phyloP scores from a whole-genome alignment of 2,329 filamentous ascomycete genomes.

The Dissoconium aciculare region DNA sequence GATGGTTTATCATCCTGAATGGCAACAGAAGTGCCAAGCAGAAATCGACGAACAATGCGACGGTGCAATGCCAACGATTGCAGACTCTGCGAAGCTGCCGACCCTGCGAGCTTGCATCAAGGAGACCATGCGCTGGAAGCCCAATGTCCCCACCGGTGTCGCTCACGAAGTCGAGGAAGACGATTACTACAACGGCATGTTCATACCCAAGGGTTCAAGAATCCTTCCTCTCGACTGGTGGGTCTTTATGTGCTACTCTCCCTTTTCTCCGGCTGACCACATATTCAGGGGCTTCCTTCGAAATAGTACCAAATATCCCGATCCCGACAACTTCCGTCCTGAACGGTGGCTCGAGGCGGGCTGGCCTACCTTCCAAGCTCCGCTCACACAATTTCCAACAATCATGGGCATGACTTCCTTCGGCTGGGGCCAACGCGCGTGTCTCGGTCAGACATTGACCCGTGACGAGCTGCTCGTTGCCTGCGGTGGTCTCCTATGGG shows the following conservation, averaged over 20 bases:
- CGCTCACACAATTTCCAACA: constrained; percentile 47
- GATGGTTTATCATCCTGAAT: constrained; percentile 32
- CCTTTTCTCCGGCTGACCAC: no score
- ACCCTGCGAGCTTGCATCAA: constrained; percentile 42
- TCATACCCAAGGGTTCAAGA: constrained; percentile 18
- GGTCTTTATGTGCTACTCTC: no score
- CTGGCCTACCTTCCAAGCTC: constrained; percentile 51
- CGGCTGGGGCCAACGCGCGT: constrained; percentile 48
- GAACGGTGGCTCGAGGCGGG: constrained; percentile 48
- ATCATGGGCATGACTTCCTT: constrained; percentile 51
- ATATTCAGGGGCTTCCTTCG: no score
- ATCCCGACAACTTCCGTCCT: constrained; percentile 17
- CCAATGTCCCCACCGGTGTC: constrained; percentile 33
- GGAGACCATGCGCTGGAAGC: constrained; percentile 45
- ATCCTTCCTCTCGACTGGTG: constrained; percentile 8
- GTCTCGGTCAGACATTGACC: constrained; percentile 47
- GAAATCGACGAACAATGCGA: constrained; percentile 44
- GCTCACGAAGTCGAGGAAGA: constrained; percentile 17
- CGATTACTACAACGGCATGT: constrained; percentile 19
- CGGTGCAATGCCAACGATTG: constrained; percentile 37
- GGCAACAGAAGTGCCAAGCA: constrained; percentile 31
- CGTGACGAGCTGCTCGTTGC: constrained; percentile 44
- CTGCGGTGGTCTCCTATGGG: constrained; percentile 36
- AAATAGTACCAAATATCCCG: constrained; percentile 5
- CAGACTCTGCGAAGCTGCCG: constrained; percentile 38